Evolutionary conservation across 495 filamentous ascomycete species (phyloP).

Genomic region (Pyronema omphalodes): DNA sequence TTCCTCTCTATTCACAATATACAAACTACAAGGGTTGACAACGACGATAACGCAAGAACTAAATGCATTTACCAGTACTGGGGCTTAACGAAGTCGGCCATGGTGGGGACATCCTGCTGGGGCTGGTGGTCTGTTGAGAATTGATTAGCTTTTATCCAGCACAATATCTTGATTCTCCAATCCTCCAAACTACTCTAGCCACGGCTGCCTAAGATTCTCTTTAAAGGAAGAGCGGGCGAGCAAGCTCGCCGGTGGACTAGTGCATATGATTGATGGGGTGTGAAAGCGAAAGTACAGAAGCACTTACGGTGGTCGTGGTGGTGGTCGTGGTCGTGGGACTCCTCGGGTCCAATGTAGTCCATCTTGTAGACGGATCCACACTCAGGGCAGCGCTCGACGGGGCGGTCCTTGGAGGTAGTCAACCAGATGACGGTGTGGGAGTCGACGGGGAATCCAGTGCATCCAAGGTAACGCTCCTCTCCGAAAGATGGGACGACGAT

Average conservation of each 20-base stretch:
- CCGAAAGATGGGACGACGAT: conserved; percentile 76
- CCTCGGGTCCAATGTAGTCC: conserved; percentile 73
- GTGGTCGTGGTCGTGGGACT: conserved; percentile 36
- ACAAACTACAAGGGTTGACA: too few relatives aligned
- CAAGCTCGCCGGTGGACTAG: neutral
- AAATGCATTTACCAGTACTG: conserved; percentile 52
- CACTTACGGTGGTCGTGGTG: conserved; percentile 21
- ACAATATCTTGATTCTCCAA: too few relatives aligned
- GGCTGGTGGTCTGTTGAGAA: conserved; percentile 29
- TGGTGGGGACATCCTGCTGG: conserved; percentile 72
- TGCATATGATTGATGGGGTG: neutral
- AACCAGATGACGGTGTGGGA: conserved; percentile 83
- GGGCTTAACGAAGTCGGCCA: conserved; percentile 80
- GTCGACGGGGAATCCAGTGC: conserved; percentile 85
- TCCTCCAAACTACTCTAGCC: too few relatives aligned
- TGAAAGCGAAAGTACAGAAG: conserved; percentile 5
- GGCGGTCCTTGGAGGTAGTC: conserved; percentile 73
- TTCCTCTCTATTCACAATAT: too few relatives aligned
- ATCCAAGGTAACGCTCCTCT: conserved; percentile 76
- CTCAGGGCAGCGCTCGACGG: conserved; percentile 78
- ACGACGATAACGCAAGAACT: too few relatives aligned
- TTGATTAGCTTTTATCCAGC: neutral
- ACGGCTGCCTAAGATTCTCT: too few relatives aligned
- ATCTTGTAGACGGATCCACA: conserved; percentile 93
- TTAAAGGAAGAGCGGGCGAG: neutral